A percentile compares a stretch with the other conserved stretches of the same genome.
Conservation (phyloP, 2,329 filamentous ascomycete genomes). For the Aspergillus viridinutans region DNA sequence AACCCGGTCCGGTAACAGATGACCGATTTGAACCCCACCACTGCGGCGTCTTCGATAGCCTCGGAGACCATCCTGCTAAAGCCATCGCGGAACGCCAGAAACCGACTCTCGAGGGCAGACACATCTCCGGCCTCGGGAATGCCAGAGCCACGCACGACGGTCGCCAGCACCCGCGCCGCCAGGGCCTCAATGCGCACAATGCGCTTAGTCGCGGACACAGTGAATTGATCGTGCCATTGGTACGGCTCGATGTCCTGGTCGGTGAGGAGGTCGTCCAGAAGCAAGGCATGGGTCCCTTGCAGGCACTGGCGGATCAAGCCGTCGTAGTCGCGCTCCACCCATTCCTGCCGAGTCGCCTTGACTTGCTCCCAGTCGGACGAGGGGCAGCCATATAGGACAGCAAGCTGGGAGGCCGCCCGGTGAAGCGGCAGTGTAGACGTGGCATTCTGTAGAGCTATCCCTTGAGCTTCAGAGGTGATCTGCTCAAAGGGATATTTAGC, state of each 20-base stretch:
- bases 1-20: conserved; percentile 78
- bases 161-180: conserved; percentile 56
- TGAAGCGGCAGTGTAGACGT: conserved; percentile 63
- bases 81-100: conserved; percentile 20
- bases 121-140: conserved; percentile 31
- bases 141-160: conserved; percentile 39
- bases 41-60: conserved; percentile 60
- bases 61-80: conserved; percentile 47
- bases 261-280: conserved; percentile 74
- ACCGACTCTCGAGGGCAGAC: conserved; percentile 8
- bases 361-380: conserved; percentile 57
- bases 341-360: conserved; percentile 45
- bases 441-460: conserved; percentile 61
- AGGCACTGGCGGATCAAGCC: conserved; percentile 63
- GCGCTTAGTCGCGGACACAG: conserved; percentile 60
- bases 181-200: conserved; percentile 75
- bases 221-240: conserved; percentile 63
- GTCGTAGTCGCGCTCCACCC: conserved; percentile 48
- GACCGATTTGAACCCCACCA: conserved; percentile 78
- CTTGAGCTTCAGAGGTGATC: conserved; percentile 69
- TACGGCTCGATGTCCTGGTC: conserved; percentile 55
- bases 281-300: conserved; percentile 65
- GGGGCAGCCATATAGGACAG: conserved; percentile 59
- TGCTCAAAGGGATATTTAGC: conserved; percentile 50
- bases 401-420: conserved; percentile 65